phyloP scores from a whole-genome alignment of 1,284 basidiomycete species.

The Porogramme epimiltina region DNA sequence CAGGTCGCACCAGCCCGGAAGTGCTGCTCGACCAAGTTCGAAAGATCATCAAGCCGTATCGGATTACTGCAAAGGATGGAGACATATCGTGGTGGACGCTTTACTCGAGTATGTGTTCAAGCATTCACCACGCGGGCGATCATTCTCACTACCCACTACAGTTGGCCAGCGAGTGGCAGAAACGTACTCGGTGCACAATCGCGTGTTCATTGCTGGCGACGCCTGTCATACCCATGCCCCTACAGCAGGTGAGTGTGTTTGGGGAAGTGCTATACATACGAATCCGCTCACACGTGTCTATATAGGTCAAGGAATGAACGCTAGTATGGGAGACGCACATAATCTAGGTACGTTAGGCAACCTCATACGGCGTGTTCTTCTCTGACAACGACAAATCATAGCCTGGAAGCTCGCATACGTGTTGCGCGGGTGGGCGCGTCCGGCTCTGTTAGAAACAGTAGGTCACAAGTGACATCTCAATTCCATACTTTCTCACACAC shows the following conservation, averaged over 20 bases:
- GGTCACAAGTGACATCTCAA: constrained; percentile 33
- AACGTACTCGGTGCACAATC: constrained; percentile 62
- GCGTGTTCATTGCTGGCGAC: constrained; percentile 82
- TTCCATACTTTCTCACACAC: constrained; percentile 49
- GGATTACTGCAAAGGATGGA: constrained; percentile 60
- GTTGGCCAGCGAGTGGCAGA: constrained; percentile 81
- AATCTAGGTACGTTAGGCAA: constrained; percentile 56
- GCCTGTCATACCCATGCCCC: constrained; percentile 87
- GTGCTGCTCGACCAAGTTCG: constrained; percentile 68
- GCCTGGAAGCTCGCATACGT: constrained; percentile 81
- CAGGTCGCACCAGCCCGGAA: constrained; percentile 58
- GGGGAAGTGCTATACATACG: neutral
- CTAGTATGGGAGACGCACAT: constrained; percentile 82
- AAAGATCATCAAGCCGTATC: constrained; percentile 71
- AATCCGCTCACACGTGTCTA: constrained; percentile 23
- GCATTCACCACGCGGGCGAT: neutral
- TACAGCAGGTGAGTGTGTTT: constrained; percentile 42
- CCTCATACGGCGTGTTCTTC: neutral
- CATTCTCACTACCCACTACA: constrained; percentile 12
- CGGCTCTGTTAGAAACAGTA: constrained; percentile 72
- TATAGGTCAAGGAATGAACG: constrained; percentile 71
- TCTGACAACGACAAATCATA: constrained; percentile 20
- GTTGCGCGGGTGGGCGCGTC: constrained; percentile 67
- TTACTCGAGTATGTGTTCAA: constrained; percentile 49
- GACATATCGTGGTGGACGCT: constrained; percentile 81